Evolutionary conservation across 2,329 filamentous ascomycete species (phyloP).

Genomic region (Talaromyces amestolkiae): DNA sequence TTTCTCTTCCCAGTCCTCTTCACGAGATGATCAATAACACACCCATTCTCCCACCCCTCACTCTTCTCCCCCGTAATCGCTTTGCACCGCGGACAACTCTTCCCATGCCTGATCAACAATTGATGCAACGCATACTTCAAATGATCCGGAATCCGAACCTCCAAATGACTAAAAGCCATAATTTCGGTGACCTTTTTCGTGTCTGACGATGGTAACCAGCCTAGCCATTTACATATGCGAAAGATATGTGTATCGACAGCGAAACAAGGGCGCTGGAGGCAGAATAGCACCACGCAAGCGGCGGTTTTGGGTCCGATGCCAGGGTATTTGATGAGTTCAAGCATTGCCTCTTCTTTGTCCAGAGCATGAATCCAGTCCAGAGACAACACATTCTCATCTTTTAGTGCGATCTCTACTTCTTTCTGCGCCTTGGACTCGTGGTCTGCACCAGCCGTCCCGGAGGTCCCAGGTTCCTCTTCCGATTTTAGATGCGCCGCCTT

Average conservation of each 20-base stretch:
- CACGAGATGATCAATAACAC: constrained; percentile 63
- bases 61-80: constrained; percentile 61
- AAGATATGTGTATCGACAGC: constrained; percentile 68
- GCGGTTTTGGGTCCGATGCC: constrained; percentile 67
- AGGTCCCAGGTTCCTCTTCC: constrained; percentile 40
- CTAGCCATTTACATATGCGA: constrained; percentile 60
- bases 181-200: constrained; percentile 41
- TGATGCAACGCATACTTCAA: constrained; percentile 64
- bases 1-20: constrained; percentile 55
- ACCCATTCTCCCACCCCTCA: constrained; percentile 62
- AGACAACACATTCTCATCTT: constrained; percentile 61
- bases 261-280: constrained; percentile 61
- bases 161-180: constrained; percentile 59
- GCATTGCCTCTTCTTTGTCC: constrained; percentile 56
- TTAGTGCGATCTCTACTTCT: constrained; percentile 56
- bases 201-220: constrained; percentile 54
- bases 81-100: constrained; percentile 59
- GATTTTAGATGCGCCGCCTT: constrained; percentile 50
- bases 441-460: constrained; percentile 43
- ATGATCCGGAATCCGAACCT: constrained; percentile 60
- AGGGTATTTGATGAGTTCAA: constrained; percentile 57
- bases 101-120: constrained; percentile 62
- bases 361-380: constrained; percentile 60
- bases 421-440: constrained; percentile 50
- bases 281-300: constrained; percentile 64